Evolutionary conservation across 2,329 filamentous ascomycete genomes (phyloP), one percentile per base, ranked within the genome.

Genomic region (Sporothrix curviconia): DNA sequence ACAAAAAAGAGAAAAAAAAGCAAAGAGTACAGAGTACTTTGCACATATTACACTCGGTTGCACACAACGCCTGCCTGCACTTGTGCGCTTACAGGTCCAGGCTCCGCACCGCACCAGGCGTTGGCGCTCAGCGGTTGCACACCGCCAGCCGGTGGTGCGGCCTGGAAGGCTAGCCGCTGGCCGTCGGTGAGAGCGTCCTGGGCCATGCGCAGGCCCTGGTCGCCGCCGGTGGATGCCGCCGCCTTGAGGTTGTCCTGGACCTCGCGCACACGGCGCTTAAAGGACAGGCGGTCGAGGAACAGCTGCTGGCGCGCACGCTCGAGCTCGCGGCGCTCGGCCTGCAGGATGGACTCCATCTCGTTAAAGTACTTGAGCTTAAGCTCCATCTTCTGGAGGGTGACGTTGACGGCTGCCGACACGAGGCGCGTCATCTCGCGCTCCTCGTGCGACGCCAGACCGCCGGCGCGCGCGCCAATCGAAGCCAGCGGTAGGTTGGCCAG

Each of bases 371-470:
- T 86, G 59, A 99, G 80, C 74, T 99, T 99, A 66, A 97, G 78
- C 73, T 97, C 91, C 61, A 97, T 85, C 74, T 99, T 99, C 69
- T 96, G 87, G 34, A 97, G 78, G n/a, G 90, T 92, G 12, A 95
- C 80, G 69, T 99, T 99, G 54, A 96, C 90, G 0, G 91, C 90
- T 6, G 91, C 88, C 2, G 91, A 92, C 9, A 99, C 90, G 47
- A 97, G 83, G 15, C 91, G 88, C 19, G 92, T 95, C 83, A 97
- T 94, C 72, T 96, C 91, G 58, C 95, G 89, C 72, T 99, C 94
- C 71, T 97, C 92, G 65, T 97, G 91, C 3, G 92, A 96, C 28
- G 92, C 92, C 34, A 99, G 84, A 3, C 87, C 94, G 7, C 89
- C 87, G 1, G 92, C 84, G 60, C 94, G 89, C 2, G 90, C 91